Base-by-base conservation (phyloP, 768 basidiomycete species). In the Hygrocybe punicea region DNA sequence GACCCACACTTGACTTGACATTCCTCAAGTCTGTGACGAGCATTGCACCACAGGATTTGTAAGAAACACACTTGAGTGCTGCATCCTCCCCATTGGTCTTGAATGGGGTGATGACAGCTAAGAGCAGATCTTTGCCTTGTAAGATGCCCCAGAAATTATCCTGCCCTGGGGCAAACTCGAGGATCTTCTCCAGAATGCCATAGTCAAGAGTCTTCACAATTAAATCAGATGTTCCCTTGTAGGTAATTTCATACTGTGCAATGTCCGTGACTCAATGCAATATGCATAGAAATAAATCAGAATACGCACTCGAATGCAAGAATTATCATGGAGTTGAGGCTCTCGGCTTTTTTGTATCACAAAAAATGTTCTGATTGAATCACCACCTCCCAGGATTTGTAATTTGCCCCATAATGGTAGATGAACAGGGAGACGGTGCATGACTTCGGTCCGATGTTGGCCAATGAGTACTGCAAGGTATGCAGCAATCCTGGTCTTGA, bases 321-420 rank as follows among this genome's bases (percentile, higher is more conserved):
- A n/a, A 16, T 21, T 17, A 40, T 53, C 24, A 6, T 35, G 16
- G 17, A 46, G 29, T 17, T n/a, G 6, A 6, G 21, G n/a, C 7
- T 35, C 17, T 10, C 21, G 14, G 4, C 17, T 48, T 25, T 34
- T 6, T 19, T 16, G n/a, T n/a, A 24, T 14, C 19, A 16, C 37
- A 19, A 24, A 13, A 17, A 16, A 5, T 10, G 23, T 53, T 23
- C 61, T 35, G 25, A 72, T 69, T 3, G 39, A 34, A 44, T 71
- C 71, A 2, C 71, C 67, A 4, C 68, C 63, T 19, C 60, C 58
- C 8, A 51, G 21, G 17, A 72, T 65, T 6, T 60, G 46, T 0
- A 73, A 51, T 40, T 69, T 69, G 5, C 66, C 69, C 62, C 65
- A 69, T 2, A 53, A n/a, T n/a, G n/a, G n/a, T n/a, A n/a, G n/a